Evolutionary conservation across 1,139 yeast genomes (phyloP).

Genomic region (Nakaseomyces bracarensis): DNA sequence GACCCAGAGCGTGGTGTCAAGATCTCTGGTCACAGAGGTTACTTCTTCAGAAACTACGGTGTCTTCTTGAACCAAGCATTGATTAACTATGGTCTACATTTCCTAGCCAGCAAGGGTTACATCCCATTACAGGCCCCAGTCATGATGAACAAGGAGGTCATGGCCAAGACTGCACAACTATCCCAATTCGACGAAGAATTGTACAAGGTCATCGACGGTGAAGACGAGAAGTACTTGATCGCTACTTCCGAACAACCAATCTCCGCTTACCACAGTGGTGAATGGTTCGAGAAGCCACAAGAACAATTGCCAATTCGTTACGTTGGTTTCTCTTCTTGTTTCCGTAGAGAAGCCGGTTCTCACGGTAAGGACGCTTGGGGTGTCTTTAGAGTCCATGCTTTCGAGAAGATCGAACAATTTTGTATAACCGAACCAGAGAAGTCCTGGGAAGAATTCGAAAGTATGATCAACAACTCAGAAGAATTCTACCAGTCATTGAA

Average conservation of each 20-base stretch:
- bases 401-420: conserved; percentile 96
- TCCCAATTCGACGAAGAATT: conserved; percentile 97
- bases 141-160: conserved; percentile 98
- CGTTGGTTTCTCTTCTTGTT: conserved; percentile 97
- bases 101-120: conserved; percentile 73
- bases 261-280: conserved; percentile 94
- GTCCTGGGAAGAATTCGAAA: conserved; percentile 94
- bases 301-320: conserved; percentile 94
- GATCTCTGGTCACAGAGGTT: conserved; percentile 98
- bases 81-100: conserved; percentile 88
- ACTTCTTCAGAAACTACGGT: conserved; percentile 89
- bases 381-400: conserved; percentile 96
- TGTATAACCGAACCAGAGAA: conserved; percentile 94
- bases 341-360: conserved; percentile 99
- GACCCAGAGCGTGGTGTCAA: conserved; percentile 99
- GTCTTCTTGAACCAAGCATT: conserved; percentile 96
- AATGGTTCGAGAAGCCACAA: conserved; percentile 97
- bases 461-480: conserved; percentile 86
- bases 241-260: conserved; percentile 99
- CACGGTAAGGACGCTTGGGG: conserved; percentile 99
- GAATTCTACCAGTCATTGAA: conserved; percentile 88
- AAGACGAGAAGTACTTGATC: conserved; percentile 92
- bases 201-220: conserved; percentile 94
- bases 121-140: conserved; percentile 96
- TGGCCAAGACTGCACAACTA: conserved; percentile 98